These are phyloP conservation scores for Papiliotrema terrestris DNA, from an alignment of 1,284 basidiomycete genomes.

Conservation along the genomic window DNA sequence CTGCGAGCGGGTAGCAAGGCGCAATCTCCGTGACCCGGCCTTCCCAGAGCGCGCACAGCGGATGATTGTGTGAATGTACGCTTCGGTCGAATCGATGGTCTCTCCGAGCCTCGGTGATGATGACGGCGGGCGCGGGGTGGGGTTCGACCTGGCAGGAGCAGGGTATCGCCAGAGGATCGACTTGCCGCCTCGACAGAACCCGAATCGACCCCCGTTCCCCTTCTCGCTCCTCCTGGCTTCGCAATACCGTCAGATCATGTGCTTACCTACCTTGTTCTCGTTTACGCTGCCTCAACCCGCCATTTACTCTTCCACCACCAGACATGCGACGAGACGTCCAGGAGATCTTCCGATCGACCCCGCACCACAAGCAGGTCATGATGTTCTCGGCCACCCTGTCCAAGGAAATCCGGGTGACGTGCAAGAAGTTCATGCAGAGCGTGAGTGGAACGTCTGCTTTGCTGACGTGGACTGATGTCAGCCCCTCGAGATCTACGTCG, in stretches of 20 bases:
- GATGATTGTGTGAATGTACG: no score
- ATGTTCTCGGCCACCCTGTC: slow-evolving; percentile 99
- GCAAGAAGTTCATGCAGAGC: slow-evolving; percentile 99
- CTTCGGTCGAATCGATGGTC: not conserved
- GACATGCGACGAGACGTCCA: slow-evolving; percentile 99
- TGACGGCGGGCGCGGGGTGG: not conserved
- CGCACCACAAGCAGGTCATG: slow-evolving; percentile 99
- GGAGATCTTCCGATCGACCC: slow-evolving; percentile 99
- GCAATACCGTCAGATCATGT: slow-evolving; percentile 3
- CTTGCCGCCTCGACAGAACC: no score
- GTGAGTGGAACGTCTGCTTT: slow-evolving; percentile 57
- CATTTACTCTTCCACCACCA: slow-evolving; percentile 55
- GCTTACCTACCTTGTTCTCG: slow-evolving; percentile 18
- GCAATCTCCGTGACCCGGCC: not conserved
- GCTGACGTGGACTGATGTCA: slow-evolving; percentile 52
- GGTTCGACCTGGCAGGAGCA: not conserved
- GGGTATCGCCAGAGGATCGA: no score
- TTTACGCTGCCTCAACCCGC: not conserved
- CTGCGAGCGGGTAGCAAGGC: not conserved
- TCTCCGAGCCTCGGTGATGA: not conserved
- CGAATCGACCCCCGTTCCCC: no score
- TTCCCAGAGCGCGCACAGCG: not conserved
- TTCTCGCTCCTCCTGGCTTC: not conserved
- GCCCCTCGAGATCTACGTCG: slow-evolving; percentile 99
- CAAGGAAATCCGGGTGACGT: slow-evolving; percentile 94